phyloP scores from a whole-genome alignment of 768 basidiomycete species.

The Xanthoconium purpureum region DNA sequence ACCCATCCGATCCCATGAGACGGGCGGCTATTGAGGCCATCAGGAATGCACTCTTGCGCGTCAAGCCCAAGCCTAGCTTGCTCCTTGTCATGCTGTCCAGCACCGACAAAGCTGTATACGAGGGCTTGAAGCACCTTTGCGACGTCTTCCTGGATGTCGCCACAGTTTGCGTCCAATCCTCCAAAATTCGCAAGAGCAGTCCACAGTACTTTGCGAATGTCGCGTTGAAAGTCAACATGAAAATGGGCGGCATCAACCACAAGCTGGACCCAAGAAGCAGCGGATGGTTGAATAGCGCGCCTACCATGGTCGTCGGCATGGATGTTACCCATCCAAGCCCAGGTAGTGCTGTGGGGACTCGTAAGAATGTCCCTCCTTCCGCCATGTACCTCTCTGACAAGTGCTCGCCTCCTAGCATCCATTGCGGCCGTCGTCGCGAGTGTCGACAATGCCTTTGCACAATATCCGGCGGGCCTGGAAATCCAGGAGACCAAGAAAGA shows the following conservation, averaged over 20 bases:
- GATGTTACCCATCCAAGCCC: constrained; percentile 79
- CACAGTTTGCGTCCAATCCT: constrained; percentile 71
- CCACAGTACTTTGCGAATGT: constrained; percentile 55
- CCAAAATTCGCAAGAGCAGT: constrained; percentile 66
- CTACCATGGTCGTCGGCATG: constrained; percentile 57
- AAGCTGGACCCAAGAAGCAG: constrained; percentile 38
- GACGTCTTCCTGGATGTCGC: constrained; percentile 48
- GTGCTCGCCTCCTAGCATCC: constrained; percentile 31
- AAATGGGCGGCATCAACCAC: constrained; percentile 54
- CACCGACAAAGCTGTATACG: constrained; percentile 47
- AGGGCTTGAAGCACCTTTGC: constrained; percentile 51
- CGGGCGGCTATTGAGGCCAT: constrained; percentile 47
- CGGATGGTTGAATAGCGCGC: constrained; percentile 36
- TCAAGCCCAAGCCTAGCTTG: constrained; percentile 41
- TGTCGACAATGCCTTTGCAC: constrained; percentile 41
- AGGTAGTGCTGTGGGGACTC: constrained; percentile 56
- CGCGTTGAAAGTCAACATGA: constrained; percentile 54
- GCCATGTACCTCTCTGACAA: neutral
- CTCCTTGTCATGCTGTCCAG: constrained; percentile 48
- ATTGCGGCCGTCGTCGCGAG: constrained; percentile 56
- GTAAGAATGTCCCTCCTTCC: constrained; percentile 13
- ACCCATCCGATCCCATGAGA: constrained; percentile 54
- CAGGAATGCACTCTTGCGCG: constrained; percentile 34
- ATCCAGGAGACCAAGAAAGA: constrained; percentile 66
- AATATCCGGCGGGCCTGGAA: constrained; percentile 49